Conservation (phyloP, 164 flowering plant genomes). For the Hamamelis virginiana region DNA sequence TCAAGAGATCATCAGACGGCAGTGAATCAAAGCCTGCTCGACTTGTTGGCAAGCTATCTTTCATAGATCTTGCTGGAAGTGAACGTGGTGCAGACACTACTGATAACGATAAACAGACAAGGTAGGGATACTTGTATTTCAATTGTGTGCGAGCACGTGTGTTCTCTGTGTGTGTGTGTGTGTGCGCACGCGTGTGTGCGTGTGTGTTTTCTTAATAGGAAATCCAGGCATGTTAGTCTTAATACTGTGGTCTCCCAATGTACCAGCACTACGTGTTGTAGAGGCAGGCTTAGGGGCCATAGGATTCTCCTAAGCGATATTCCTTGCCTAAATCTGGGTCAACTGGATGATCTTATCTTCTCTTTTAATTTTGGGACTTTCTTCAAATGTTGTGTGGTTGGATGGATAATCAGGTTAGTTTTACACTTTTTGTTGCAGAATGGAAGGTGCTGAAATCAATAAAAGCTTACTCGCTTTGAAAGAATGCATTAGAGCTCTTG, state of each 20-base stretch:
- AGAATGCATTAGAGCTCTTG: conserved; percentile 95
- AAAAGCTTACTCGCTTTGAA: conserved; percentile 89
- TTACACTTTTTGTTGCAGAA: conserved; percentile 43
- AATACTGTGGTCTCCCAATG: no score
- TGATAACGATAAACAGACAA: conserved; percentile 92
- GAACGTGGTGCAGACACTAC: conserved; percentile 99
- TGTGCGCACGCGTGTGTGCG: no score
- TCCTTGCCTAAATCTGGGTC: background rate
- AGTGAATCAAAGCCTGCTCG: conserved; percentile 78
- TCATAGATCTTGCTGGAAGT: conserved; percentile 98
- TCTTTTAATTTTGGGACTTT: background rate
- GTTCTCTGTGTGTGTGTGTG: no score
- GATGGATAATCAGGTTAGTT: no score
- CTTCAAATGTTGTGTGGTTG: background rate
- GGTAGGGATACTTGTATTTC: no score
- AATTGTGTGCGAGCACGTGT: no score
- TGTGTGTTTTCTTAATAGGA: no score
- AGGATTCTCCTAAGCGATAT: no score
- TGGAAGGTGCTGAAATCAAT: conserved; percentile 97
- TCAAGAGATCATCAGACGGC: conserved; percentile 75
- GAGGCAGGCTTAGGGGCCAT: no score
- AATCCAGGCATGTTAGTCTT: no score
- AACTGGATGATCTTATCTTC: conserved; percentile 1
- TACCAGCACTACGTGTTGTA: no score
- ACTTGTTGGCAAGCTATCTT: conserved; percentile 85